Conservation (phyloP, 2,329 filamentous ascomycete species). For the Colletotrichum zoysiae region DNA sequence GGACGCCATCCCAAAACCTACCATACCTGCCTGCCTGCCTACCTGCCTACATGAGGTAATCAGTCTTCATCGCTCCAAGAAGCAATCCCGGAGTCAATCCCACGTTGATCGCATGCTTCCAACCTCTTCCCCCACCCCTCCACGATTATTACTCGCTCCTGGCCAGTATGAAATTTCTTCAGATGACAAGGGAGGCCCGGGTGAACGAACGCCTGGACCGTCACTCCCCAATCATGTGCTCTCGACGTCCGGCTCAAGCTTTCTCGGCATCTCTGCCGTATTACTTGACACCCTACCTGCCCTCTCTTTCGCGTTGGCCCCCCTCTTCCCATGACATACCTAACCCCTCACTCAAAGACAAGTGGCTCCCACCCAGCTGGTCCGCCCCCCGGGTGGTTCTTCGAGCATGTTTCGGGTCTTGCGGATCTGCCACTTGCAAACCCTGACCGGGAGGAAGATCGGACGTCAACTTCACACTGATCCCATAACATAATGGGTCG, state of each 20-base stretch:
- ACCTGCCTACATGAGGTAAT: neutral
- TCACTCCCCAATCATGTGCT: neutral
- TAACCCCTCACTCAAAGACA: neutral
- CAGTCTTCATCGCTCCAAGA: neutral
- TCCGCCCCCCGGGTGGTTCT: neutral
- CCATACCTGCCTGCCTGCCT: too few species aligned
- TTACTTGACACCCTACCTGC: neutral
- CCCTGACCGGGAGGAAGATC: conserved; percentile 21
- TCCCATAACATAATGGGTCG: conserved; percentile 1
- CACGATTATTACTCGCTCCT: conserved; percentile 12
- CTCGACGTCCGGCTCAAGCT: neutral
- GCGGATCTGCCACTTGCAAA: conserved; percentile 28
- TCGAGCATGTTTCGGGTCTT: conserved; percentile 37
- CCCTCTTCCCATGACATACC: neutral
- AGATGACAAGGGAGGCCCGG: conserved; percentile 21
- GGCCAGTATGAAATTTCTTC: conserved; percentile 21
- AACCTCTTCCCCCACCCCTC: conserved; percentile 14
- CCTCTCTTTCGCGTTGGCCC: neutral
- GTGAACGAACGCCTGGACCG: conserved; percentile 2
- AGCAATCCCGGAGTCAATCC: conserved; percentile 29
- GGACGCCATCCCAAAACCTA: too few species aligned
- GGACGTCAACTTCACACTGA: conserved; percentile 30
- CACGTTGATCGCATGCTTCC: conserved; percentile 26
- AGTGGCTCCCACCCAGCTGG: neutral
- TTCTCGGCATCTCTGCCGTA: neutral